These are phyloP conservation scores for Solanum medicagineum DNA, from an alignment of 257 asterid genomes.

Conservation along the genomic window DNA sequence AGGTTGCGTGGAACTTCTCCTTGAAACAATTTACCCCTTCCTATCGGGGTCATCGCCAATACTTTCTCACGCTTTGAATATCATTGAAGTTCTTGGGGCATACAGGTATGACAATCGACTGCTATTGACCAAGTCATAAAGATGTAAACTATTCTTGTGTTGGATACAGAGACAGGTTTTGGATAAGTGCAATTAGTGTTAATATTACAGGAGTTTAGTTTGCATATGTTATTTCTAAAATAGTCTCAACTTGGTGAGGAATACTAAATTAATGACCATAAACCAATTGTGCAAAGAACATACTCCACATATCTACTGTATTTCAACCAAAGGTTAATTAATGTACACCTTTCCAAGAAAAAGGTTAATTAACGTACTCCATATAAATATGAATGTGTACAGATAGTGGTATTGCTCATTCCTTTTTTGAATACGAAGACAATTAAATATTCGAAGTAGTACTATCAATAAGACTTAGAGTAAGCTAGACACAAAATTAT, in stretches of 20 bases:
- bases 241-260: not conserved
- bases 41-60: conserved; percentile 64
- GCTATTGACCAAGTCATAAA: not conserved
- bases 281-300: not conserved
- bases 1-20: conserved; percentile 97
- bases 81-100: conserved; percentile 95
- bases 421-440: not conserved
- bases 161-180: not conserved
- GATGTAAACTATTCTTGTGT: not conserved
- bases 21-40: conserved; percentile 88
- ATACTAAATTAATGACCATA: not conserved
- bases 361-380: not conserved
- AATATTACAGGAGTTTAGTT: not conserved
- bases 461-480: not conserved
- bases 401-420: not conserved
- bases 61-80: conserved; percentile 71
- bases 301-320: not conserved
- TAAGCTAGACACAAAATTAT: not conserved
- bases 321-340: not conserved
- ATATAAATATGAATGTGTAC: not conserved
- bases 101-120: conserved; percentile 40
- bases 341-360: not conserved
- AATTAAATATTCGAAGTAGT: not conserved
- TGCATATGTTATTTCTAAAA: not conserved
- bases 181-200: not conserved